phyloP scores from a whole-genome alignment of 2,329 filamentous ascomycete genomes.

The Albifimbria verrucaria region DNA sequence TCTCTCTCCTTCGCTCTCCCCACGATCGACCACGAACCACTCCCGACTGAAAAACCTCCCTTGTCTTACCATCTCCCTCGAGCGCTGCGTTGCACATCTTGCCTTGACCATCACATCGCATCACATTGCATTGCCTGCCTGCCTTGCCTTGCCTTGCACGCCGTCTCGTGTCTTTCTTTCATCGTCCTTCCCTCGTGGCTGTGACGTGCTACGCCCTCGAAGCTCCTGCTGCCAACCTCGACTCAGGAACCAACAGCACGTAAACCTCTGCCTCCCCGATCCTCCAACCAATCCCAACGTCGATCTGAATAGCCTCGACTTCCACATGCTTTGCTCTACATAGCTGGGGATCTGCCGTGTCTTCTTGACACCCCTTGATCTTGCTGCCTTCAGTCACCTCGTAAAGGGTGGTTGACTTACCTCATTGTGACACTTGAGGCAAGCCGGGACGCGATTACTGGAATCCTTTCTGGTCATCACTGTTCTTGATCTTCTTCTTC shows the following conservation, averaged over 20 bases:
- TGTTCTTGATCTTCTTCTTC: conserved; percentile 18
- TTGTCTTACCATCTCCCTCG: not conserved
- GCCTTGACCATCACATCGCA: not conserved
- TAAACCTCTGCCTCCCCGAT: not conserved
- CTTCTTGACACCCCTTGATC: conserved; percentile 26
- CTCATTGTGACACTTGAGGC: conserved; percentile 47
- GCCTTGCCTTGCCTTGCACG: not conserved
- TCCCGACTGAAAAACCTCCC: not conserved
- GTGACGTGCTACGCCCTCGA: conserved; percentile 1
- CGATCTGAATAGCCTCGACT: conserved; percentile 17
- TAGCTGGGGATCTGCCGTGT: conserved; percentile 29
- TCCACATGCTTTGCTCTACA: conserved; percentile 29
- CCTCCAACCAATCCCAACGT: conserved; percentile 14
- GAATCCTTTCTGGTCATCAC: conserved; percentile 11
- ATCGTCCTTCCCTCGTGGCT: not conserved
- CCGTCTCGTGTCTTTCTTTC: not conserved
- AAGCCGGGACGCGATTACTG: conserved; percentile 31
- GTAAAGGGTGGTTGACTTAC: conserved; percentile 22
- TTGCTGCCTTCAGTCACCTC: conserved; percentile 14
- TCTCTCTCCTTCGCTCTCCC: not conserved
- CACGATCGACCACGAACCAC: not conserved
- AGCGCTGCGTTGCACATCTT: conserved; percentile 1
- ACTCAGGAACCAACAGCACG: not conserved
- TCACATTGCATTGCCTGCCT: too few relatives aligned
- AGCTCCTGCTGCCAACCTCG: not conserved